Conservation (phyloP, 2,329 filamentous ascomycete genomes). For the Colletotrichum brevisporum region DNA sequence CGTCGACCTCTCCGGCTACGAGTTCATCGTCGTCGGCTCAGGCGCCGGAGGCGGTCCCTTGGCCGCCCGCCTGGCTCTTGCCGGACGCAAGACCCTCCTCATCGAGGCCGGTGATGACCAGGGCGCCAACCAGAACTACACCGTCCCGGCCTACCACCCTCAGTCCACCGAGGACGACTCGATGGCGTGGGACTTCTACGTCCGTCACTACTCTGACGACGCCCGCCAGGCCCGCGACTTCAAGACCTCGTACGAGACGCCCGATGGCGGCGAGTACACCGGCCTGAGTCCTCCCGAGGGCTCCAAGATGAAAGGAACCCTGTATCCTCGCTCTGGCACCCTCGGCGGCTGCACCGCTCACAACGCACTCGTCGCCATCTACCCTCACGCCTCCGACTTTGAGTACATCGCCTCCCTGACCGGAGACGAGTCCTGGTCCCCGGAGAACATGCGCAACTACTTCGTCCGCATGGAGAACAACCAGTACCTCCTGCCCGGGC, state of each 20-base stretch:
- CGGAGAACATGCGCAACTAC: slow-evolving; percentile 71
- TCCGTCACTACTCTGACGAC: slow-evolving; percentile 72
- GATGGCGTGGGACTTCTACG: slow-evolving; percentile 74
- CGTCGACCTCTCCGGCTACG: slow-evolving; percentile 58
- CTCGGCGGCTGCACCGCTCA: slow-evolving; percentile 71
- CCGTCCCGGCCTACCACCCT: slow-evolving; percentile 68
- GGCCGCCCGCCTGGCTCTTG: slow-evolving; percentile 70
- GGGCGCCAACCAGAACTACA: slow-evolving; percentile 61
- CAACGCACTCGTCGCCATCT: slow-evolving; percentile 67
- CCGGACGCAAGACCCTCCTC: slow-evolving; percentile 72
- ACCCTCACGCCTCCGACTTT: slow-evolving; percentile 68
- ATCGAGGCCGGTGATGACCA: slow-evolving; percentile 73
- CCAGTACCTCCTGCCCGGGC: slow-evolving; percentile 60
- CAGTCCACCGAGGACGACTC: slow-evolving; percentile 68
- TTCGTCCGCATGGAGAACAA: slow-evolving; percentile 68
- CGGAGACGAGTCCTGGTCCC: slow-evolving; percentile 67
- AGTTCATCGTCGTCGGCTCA: slow-evolving; percentile 74
- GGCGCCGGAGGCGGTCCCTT: slow-evolving; percentile 72
- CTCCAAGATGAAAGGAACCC: slow-evolving; percentile 65
- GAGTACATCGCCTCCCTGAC: slow-evolving; percentile 66
- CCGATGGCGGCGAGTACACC: slow-evolving; percentile 65
- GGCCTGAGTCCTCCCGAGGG: slow-evolving; percentile 67
- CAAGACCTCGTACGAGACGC: slow-evolving; percentile 71
- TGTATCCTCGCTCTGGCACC: slow-evolving; percentile 70
- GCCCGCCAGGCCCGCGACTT: slow-evolving; percentile 66